phyloP scores from a whole-genome alignment of 306 rosid species.

The Delonix regia region DNA sequence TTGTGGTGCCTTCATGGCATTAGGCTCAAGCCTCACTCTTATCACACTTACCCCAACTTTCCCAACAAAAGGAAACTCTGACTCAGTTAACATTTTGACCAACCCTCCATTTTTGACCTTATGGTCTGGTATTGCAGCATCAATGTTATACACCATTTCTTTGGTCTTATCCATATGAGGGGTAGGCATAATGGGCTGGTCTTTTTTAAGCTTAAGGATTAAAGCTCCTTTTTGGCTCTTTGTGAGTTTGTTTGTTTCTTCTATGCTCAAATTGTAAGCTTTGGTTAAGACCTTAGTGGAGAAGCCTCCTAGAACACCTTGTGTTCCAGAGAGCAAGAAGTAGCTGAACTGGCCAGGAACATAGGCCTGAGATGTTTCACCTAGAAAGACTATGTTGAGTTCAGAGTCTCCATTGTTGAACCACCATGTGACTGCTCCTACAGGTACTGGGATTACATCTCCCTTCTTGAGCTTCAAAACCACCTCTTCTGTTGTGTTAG shows the following conservation, averaged over 20 bases:
- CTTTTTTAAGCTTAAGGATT: slow-evolving; percentile 31
- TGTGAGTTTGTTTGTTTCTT: slow-evolving; percentile 36
- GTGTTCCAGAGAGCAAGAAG: slow-evolving; percentile 41
- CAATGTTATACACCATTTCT: slow-evolving; percentile 39
- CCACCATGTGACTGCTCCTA: slow-evolving; percentile 60
- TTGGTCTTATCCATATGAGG: slow-evolving; percentile 26
- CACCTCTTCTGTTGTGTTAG: slow-evolving; percentile 37
- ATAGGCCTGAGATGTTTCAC: slow-evolving; percentile 39
- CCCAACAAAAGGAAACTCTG: slow-evolving; percentile 33
- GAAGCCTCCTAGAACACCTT: slow-evolving; percentile 42
- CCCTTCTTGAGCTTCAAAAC: slow-evolving; percentile 48
- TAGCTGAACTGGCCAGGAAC: slow-evolving; percentile 46
- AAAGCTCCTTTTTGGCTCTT: slow-evolving; percentile 43
- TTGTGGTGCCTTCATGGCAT: slow-evolving; percentile 4
- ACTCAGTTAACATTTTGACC: slow-evolving; percentile 34
- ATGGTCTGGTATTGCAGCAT: slow-evolving; percentile 1
- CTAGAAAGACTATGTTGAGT: slow-evolving; percentile 37
- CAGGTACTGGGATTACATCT: slow-evolving; percentile 47
- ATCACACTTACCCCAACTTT: slow-evolving; percentile 28
- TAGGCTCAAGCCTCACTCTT: slow-evolving; percentile 33
- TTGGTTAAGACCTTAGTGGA: slow-evolving; percentile 38
- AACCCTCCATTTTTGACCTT: slow-evolving; percentile 3
- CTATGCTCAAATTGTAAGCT: slow-evolving; percentile 26
- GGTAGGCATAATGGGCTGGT: slow-evolving; percentile 25
- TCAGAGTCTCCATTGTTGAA: slow-evolving; percentile 49